Conservation (phyloP, 2,329 filamentous ascomycete species). For the Leptographium flavum region DNA sequence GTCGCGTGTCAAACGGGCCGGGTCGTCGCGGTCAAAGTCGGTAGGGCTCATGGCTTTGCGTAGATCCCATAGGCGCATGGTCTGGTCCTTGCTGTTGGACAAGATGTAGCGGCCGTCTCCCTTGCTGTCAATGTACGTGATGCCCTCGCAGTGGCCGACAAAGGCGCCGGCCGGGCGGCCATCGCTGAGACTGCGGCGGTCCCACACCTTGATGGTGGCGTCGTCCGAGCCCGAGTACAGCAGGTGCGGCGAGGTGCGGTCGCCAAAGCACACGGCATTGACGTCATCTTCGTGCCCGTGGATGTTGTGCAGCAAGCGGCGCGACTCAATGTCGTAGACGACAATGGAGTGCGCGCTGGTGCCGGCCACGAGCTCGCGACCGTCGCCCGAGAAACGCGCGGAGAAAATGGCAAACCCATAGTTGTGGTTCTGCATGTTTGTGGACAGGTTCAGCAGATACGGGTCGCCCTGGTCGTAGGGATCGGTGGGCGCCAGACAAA, state of each 20-base stretch:
- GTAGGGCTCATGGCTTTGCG: conserved; percentile 73
- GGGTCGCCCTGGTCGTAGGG: conserved; percentile 70
- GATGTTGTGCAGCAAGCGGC: conserved; percentile 59
- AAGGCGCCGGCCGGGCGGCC: conserved; percentile 55
- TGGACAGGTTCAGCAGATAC: conserved; percentile 59
- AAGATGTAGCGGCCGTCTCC: conserved; percentile 69
- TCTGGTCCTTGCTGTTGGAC: conserved; percentile 91
- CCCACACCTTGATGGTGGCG: conserved; percentile 90
- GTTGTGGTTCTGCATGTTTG: conserved; percentile 19
- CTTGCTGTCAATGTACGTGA: conserved; percentile 58
- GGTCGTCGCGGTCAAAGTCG: conserved; percentile 41
- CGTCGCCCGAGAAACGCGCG: conserved; percentile 82
- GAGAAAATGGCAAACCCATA: conserved; percentile 62
- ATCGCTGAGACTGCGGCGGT: conserved; percentile 81
- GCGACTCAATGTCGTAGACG: conserved; percentile 82
- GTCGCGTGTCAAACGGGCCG: conserved; percentile 38
- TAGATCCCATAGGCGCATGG: conserved; percentile 93
- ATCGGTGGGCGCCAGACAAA: conserved; percentile 79
- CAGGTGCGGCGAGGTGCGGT: conserved; percentile 78
- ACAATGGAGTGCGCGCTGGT: conserved; percentile 68
- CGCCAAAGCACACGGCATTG: conserved; percentile 92
- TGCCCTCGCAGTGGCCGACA: conserved; percentile 49
- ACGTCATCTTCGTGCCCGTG: conserved; percentile 76
- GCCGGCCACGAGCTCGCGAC: conserved; percentile 78
- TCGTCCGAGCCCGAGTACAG: conserved; percentile 95